These are phyloP conservation scores for Ophiosphaerella korrae DNA, from an alignment of 2,329 filamentous ascomycete species.

Conservation along the genomic window DNA sequence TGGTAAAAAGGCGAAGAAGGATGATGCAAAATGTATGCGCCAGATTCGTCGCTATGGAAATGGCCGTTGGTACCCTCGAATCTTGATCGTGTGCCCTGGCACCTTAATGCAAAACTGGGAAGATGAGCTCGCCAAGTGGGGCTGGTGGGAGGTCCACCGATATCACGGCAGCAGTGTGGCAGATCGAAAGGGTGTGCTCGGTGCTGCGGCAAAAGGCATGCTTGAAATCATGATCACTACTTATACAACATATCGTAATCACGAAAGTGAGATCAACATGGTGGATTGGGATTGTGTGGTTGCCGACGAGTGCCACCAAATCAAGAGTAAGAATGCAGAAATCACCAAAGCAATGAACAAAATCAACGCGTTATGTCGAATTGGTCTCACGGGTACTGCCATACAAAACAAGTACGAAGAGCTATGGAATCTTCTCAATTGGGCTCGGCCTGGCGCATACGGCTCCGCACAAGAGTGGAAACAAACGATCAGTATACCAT, in stretches of 20 bases:
- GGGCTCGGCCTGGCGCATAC: conserved; percentile 83
- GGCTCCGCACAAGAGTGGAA: conserved; percentile 77
- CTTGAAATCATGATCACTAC: conserved; percentile 94
- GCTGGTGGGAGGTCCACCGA: conserved; percentile 88
- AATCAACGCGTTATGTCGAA: conserved; percentile 87
- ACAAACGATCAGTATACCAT: conserved; percentile 73
- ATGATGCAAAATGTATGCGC: conserved; percentile 84
- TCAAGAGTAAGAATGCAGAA: conserved; percentile 80
- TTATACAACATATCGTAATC: conserved; percentile 83
- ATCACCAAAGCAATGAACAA: conserved; percentile 87
- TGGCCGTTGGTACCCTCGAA: conserved; percentile 77
- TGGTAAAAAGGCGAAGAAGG: conserved; percentile 88
- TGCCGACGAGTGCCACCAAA: conserved; percentile 88
- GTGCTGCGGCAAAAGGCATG: conserved; percentile 74
- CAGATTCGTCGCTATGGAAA: conserved; percentile 70
- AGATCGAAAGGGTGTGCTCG: conserved; percentile 70
- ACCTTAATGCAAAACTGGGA: conserved; percentile 91
- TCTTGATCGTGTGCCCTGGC: conserved; percentile 86
- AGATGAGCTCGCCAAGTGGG: conserved; percentile 85
- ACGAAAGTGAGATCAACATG: conserved; percentile 77
- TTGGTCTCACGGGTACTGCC: conserved; percentile 91
- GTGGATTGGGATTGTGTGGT: conserved; percentile 93
- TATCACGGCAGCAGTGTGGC: conserved; percentile 70
- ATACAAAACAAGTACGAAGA: conserved; percentile 99
- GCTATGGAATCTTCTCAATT: conserved; percentile 93